A percentile compares a stretch with the other conserved stretches of the same genome.
phyloP scores from a whole-genome alignment of 2,329 filamentous ascomycete genomes.

The Fusarium agapanthi region DNA sequence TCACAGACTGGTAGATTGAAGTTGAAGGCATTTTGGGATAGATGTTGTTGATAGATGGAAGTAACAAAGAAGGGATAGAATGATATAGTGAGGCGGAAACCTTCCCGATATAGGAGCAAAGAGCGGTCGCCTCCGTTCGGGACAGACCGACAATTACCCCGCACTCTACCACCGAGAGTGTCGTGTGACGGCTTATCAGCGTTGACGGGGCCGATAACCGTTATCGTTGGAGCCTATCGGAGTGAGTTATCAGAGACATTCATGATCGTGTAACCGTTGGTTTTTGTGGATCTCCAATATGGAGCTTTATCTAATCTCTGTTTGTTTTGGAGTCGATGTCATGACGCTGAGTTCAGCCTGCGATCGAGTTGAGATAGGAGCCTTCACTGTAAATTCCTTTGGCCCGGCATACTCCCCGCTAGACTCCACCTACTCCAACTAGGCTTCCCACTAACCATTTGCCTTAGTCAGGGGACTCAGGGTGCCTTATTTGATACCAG shows the following conservation, averaged over 20 bases:
- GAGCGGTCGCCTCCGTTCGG: constrained; percentile 25
- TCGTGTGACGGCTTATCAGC: constrained; percentile 23
- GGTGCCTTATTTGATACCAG: fast-evolving
- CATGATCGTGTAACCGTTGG: background rate
- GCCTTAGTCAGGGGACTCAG: background rate
- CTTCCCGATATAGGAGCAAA: constrained; percentile 15
- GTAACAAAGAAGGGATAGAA: background rate
- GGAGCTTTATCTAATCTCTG: background rate
- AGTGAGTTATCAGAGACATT: background rate
- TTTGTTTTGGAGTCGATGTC: fast-evolving
- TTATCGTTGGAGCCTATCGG: background rate
- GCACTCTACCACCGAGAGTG: constrained; percentile 2
- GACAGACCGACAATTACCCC: constrained; percentile 32
- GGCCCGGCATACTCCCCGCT: background rate
- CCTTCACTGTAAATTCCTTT: background rate
- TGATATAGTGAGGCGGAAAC: constrained; percentile 13
- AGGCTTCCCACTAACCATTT: background rate
- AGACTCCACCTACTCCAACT: background rate
- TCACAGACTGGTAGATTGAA: constrained; percentile 21
- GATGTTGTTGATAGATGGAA: background rate
- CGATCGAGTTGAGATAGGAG: background rate
- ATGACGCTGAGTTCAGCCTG: fast-evolving
- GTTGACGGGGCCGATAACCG: constrained; percentile 6
- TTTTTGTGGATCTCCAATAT: background rate
- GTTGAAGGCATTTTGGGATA: constrained; percentile 20